A percentile compares a stretch with the other conserved stretches of the same genome.
Conservation (phyloP, 2,329 filamentous ascomycete genomes). For the Trichoderma koningiopsis region DNA sequence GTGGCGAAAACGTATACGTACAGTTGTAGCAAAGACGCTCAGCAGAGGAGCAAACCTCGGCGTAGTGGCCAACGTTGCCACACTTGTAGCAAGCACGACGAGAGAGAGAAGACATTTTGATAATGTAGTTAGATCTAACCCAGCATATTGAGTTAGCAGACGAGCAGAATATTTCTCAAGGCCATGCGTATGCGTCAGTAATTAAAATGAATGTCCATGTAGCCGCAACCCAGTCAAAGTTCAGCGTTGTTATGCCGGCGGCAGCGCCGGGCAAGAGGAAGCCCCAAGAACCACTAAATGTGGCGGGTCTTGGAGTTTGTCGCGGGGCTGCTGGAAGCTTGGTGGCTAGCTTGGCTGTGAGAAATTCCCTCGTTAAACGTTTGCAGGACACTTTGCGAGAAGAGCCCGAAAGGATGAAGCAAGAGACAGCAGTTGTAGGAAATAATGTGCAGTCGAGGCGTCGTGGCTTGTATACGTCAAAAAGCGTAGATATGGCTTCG, state of each 20-base stretch:
- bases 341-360: background rate
- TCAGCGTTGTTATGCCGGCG: background rate
- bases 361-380: slow-evolving; percentile 22
- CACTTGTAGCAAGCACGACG: slow-evolving; percentile 83
- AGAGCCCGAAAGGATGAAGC: background rate
- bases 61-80: slow-evolving; percentile 79
- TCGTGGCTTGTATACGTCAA: background rate
- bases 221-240: slow-evolving; percentile 8
- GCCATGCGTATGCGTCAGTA: background rate
- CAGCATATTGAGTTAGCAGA: slow-evolving; percentile 51
- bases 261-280: background rate
- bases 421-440: background rate
- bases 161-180: background rate
- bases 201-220: background rate
- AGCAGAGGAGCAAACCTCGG: slow-evolving; percentile 94
- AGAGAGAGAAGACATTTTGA: slow-evolving; percentile 75
- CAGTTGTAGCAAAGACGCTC: slow-evolving; percentile 99
- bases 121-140: slow-evolving; percentile 21
- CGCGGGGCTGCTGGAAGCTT: slow-evolving; percentile 19
- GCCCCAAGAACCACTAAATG: background rate
- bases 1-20: slow-evolving; percentile 49
- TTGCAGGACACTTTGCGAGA: slow-evolving; percentile 1
- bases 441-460: background rate
- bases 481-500: no score
- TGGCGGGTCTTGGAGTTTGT: slow-evolving; percentile 19